These are phyloP conservation scores for Saraca asoca DNA, from an alignment of 331 rosid genomes.

Conservation along the genomic window DNA sequence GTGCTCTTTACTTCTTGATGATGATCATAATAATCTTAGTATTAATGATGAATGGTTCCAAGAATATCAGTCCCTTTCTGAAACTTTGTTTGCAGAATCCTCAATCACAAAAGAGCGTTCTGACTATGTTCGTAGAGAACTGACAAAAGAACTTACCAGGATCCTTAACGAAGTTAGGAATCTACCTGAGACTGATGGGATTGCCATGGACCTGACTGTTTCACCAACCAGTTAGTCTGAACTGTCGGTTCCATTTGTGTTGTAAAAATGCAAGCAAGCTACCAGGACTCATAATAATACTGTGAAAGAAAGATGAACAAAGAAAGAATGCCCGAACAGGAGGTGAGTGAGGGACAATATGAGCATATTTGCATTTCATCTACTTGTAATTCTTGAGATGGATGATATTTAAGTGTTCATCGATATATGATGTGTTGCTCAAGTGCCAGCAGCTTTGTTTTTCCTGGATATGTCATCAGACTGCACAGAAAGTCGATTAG, in stretches of 20 bases:
- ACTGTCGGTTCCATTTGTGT: constrained; percentile 28
- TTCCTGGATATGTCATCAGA: constrained; percentile 24
- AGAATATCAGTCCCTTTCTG: constrained; percentile 69
- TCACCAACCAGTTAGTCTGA: constrained; percentile 55
- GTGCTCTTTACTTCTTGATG: constrained; percentile 52
- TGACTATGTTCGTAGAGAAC: constrained; percentile 61
- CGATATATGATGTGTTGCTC: constrained; percentile 18
- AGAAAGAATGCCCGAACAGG: not conserved
- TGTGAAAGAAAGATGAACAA: constrained; percentile 8
- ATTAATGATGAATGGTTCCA: constrained; percentile 68
- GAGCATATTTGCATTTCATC: no score
- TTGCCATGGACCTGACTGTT: constrained; percentile 64
- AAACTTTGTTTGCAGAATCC: constrained; percentile 74
- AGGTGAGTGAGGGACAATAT: constrained; percentile 17
- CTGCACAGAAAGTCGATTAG: constrained; percentile 25
- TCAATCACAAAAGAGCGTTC: constrained; percentile 81
- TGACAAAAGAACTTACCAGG: constrained; percentile 69
- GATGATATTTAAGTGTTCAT: not conserved
- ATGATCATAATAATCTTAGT: constrained; percentile 43
- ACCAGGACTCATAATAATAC: constrained; percentile 8
- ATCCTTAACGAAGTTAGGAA: constrained; percentile 78
- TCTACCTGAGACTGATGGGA: constrained; percentile 68
- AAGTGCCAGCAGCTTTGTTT: constrained; percentile 14
- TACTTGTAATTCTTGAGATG: no score
- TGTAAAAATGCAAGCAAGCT: constrained; percentile 25